Evolutionary conservation across 148 eudicot genomes (phyloP).

Genomic region (Tetragonia tetragonoides): DNA sequence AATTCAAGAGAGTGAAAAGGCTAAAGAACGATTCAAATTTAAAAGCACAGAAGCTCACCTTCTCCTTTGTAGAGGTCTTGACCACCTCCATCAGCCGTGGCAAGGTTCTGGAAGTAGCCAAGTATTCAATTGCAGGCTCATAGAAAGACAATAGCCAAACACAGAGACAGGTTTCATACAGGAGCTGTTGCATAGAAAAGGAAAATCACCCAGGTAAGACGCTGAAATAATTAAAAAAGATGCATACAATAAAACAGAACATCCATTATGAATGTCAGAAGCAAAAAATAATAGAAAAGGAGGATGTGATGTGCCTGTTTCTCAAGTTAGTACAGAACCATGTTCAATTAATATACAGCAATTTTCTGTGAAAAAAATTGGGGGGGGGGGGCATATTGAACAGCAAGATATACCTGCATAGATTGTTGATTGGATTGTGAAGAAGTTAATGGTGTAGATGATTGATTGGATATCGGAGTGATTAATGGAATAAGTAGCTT

Average conservation of each 20-base stretch:
- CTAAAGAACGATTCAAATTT: not conserved
- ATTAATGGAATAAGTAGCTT: conserved; percentile 87
- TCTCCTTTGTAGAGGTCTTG: conserved; percentile 89
- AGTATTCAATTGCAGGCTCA: conserved; percentile 89
- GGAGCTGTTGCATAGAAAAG: conserved; percentile 56
- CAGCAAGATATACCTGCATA: conserved; percentile 55
- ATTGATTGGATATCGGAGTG: conserved; percentile 86
- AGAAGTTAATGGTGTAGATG: conserved; percentile 39
- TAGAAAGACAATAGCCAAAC: conserved; percentile 90
- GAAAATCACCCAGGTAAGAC: conserved; percentile 17
- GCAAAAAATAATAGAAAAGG: not conserved
- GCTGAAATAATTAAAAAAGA: not conserved
- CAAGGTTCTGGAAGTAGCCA: conserved; percentile 80
- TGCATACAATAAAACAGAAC: not conserved
- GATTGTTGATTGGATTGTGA: conserved; percentile 60
- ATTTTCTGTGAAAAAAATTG: too few relatives aligned
- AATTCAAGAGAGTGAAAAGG: not conserved
- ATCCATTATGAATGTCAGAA: not conserved
- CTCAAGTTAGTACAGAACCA: not conserved
- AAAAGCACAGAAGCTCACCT: conserved; percentile 41
- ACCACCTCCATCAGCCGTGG: conserved; percentile 84
- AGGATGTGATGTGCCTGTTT: not conserved
- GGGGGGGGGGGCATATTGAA: too few relatives aligned
- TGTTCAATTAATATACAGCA: not conserved
- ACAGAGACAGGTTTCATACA: conserved; percentile 93